Base-by-base conservation (phyloP, 805 yeast genomes). In the Pichia scutulata region DNA sequence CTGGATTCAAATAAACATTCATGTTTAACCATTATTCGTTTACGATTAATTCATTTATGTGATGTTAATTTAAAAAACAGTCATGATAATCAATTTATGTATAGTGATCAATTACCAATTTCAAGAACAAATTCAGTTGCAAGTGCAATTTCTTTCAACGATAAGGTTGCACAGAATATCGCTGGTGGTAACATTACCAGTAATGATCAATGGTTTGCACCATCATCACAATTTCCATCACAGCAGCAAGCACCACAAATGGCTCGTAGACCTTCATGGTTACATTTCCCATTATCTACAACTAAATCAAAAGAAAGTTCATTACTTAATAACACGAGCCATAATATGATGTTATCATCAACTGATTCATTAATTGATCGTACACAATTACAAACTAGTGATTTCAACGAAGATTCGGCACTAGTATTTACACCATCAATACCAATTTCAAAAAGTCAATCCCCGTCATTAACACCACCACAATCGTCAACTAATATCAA, bases 281-380 rank as follows among this genome's bases (percentile, higher is more conserved):
- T 67, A 18, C 69, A 67, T 44, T 60, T 60, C 46, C 66, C 65
- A 39, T 63, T 64, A 47, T 57, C 62, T 19, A 60, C 66, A 25
- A 45, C 41, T 10, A 37, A 23, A 19, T 37, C 44, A 19, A 28
- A 24, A 16, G 44, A 22, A 6, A 41, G 26, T n/a, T 33, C 37
- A 12, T n/a, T n/a, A 7, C 10, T 33, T 16, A 19, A 33, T 19
- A 10, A 46, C 5, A 22, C 12, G 1, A 36, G n/a, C 7, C 41
- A 26, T 7, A 30, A 30, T 2, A 60, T 62, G 18, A 57, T 69
- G 51, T 48, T 60, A 8, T 59, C 68, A 2, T 67, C 70, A 4
- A 63, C 70, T 1, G 71, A 67, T 50, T 64, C 68, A 14, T 53
- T 67, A 14, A 63, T 66, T 26, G 70, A 67, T 43, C 57, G 67